Percentiles rank a stretch among this genome's conserved stretches.
Evolutionary conservation across 2,329 filamentous ascomycete species (phyloP).

Genomic region (Lachnellula subtilissima): DNA sequence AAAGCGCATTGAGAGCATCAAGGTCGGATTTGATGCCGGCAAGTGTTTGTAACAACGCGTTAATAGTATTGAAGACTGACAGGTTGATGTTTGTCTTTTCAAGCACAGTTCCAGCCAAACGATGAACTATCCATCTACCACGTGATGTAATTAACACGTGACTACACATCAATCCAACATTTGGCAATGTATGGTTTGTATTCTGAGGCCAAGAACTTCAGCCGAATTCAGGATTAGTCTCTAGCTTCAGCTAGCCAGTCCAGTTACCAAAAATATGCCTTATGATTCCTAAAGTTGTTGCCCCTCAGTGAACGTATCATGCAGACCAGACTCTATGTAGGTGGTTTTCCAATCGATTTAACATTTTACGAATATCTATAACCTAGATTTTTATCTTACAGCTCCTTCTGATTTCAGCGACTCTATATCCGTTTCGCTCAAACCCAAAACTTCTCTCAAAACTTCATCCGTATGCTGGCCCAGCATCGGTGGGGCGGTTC

Average conservation of each 20-base stretch:
- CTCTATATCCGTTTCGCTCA: constrained; percentile 54
- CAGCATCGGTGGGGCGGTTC: constrained; percentile 75
- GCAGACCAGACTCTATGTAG: background rate
- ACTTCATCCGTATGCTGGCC: constrained; percentile 85
- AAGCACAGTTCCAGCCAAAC: no score
- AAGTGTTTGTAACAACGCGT: background rate
- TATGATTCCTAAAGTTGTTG: background rate
- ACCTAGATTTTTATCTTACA: constrained; percentile 39
- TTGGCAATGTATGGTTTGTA: no score
- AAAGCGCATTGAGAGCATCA: constrained; percentile 7
- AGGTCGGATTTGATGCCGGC: background rate
- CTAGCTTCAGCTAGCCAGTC: no score
- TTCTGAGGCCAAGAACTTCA: no score
- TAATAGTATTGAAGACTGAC: constrained; percentile 9
- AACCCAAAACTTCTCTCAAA: constrained; percentile 57
- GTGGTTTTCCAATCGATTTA: background rate
- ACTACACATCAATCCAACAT: no score
- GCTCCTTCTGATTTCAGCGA: constrained; percentile 62
- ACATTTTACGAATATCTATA: background rate
- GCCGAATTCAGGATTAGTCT: no score
- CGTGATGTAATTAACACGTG: no score
- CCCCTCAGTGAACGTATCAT: background rate
- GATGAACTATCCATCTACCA: no score
- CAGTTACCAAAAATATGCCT: no score
- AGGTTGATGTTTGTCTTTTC: constrained; percentile 10